phyloP scores from a whole-genome alignment of 192 early-diverging fungal genomes.

The Mortierella antarctica region DNA sequence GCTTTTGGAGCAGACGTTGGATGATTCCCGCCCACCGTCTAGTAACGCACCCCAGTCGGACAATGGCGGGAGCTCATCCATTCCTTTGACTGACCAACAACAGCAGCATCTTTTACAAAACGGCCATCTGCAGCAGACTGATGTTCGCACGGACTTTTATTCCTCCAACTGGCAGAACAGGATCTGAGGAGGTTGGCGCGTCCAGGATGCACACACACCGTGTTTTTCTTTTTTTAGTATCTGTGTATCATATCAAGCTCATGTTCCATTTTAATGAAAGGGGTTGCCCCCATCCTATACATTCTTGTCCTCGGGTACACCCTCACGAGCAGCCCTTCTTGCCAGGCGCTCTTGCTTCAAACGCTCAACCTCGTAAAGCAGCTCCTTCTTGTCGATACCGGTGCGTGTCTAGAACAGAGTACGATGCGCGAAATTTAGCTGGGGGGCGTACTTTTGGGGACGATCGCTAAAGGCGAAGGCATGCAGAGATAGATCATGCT shows the following conservation, averaged over 20 bases:
- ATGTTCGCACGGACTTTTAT: background rate
- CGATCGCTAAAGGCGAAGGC: background rate
- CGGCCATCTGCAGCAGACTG: background rate
- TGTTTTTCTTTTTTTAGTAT: no score
- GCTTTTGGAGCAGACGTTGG: constrained; percentile 24
- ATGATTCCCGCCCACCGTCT: constrained; percentile 7
- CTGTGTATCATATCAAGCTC: background rate
- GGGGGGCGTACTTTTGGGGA: background rate
- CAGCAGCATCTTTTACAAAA: background rate
- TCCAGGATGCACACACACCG: no score
- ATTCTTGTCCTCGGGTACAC: constrained; percentile 27
- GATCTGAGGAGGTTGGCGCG: background rate
- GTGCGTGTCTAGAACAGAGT: constrained; percentile 32
- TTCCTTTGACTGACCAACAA: background rate
- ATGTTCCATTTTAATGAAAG: background rate
- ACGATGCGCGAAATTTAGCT: background rate
- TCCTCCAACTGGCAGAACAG: constrained; percentile 1
- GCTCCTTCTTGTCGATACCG: constrained; percentile 46
- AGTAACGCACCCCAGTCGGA: no score
- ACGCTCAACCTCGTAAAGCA: constrained; percentile 47
- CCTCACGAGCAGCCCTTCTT: constrained; percentile 45
- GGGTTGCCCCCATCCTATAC: constrained; percentile 6
- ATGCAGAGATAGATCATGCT: background rate
- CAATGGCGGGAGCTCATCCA: no score
- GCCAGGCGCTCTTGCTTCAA: constrained; percentile 49